A percentile compares a stretch with the other conserved stretches of the same genome.
Evolutionary conservation across 2,329 filamentous ascomycete species (phyloP).

Genomic region (Mariannaea sp.): DNA sequence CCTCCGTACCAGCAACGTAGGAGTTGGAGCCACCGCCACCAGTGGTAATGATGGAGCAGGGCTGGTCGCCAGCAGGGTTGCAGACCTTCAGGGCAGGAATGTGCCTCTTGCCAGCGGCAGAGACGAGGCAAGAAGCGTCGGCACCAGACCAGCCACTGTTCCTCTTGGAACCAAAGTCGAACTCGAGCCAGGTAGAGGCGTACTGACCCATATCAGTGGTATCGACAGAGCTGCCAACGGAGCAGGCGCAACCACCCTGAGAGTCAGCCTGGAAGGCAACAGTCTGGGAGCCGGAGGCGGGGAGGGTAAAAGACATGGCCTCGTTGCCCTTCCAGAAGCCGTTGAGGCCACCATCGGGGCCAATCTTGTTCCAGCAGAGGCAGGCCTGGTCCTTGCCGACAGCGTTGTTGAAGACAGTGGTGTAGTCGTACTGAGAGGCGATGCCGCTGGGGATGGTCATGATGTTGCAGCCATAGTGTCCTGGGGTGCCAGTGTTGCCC

Average conservation of each 20-base stretch:
- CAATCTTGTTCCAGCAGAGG: constrained; percentile 59
- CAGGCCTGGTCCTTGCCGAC: constrained; percentile 45
- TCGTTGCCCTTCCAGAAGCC: constrained; percentile 54
- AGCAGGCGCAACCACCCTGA: constrained; percentile 56
- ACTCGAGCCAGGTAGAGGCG: constrained; percentile 55
- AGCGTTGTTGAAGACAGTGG: constrained; percentile 47
- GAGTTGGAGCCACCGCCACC: constrained; percentile 45
- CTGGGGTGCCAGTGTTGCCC: constrained; percentile 52
- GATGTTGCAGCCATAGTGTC: constrained; percentile 58
- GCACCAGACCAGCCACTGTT: constrained; percentile 57
- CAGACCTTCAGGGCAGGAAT: constrained; percentile 47
- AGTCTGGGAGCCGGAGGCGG: constrained; percentile 43
- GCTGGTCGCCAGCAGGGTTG: constrained; percentile 43
- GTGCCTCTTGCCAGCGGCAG: constrained; percentile 39
- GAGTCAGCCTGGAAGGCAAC: constrained; percentile 53
- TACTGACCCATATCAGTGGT: constrained; percentile 48
- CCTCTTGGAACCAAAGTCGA: constrained; percentile 51
- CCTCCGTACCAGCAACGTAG: constrained; percentile 46
- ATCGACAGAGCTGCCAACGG: constrained; percentile 37
- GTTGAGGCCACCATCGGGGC: constrained; percentile 48
- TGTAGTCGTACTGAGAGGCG: constrained; percentile 51
- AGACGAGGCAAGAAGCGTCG: constrained; percentile 56
- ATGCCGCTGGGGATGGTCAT: constrained; percentile 48
- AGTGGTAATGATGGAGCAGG: constrained; percentile 49
- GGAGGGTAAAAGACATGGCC: constrained; percentile 49